A percentile compares a stretch with the other conserved stretches of the same genome.
Evolutionary conservation across 2,329 filamentous ascomycete genomes (phyloP).

Genomic region (Fusarium robinianum): DNA sequence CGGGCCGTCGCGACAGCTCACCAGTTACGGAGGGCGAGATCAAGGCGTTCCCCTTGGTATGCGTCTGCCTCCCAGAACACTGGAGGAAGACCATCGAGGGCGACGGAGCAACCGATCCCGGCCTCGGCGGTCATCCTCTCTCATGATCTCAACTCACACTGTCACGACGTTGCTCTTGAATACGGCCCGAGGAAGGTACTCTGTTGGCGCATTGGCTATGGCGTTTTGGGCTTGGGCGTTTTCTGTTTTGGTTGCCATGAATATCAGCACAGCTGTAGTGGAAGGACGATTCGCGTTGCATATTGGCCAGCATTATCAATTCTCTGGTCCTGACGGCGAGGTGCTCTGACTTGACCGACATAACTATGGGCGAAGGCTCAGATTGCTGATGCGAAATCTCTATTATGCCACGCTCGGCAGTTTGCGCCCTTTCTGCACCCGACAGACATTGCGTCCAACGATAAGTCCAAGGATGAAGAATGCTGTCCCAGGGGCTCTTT

Average conservation of each 20-base stretch:
- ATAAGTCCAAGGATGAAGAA: slow-evolving; percentile 11
- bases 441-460: slow-evolving; percentile 13
- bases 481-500: too few relatives aligned
- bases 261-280: slow-evolving; percentile 17
- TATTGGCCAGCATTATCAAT: slow-evolving; percentile 10
- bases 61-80: slow-evolving; percentile 91
- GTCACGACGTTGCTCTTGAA: slow-evolving; percentile 35
- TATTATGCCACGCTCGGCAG: too few relatives aligned
- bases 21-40: slow-evolving; percentile 76
- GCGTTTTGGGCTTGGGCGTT: slow-evolving; percentile 42
- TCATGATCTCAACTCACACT: slow-evolving; percentile 33
- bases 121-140: slow-evolving; percentile 48
- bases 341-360: too few relatives aligned
- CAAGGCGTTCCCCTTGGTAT: slow-evolving; percentile 97
- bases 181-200: slow-evolving; percentile 31
- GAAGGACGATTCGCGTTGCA: slow-evolving; percentile 16
- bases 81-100: slow-evolving; percentile 97
- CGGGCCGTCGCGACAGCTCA: slow-evolving; percentile 64
- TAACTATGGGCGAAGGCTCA: too few relatives aligned
- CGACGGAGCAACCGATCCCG: slow-evolving; percentile 71
- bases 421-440: too few relatives aligned
- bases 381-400: too few relatives aligned
- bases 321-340: slow-evolving; percentile 1
- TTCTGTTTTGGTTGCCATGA: slow-evolving; percentile 24
- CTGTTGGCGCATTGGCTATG: slow-evolving; percentile 43